These are phyloP conservation scores for Nyctanthes arbortristis DNA, from an alignment of 257 asterid genomes.

Conservation along the genomic window DNA sequence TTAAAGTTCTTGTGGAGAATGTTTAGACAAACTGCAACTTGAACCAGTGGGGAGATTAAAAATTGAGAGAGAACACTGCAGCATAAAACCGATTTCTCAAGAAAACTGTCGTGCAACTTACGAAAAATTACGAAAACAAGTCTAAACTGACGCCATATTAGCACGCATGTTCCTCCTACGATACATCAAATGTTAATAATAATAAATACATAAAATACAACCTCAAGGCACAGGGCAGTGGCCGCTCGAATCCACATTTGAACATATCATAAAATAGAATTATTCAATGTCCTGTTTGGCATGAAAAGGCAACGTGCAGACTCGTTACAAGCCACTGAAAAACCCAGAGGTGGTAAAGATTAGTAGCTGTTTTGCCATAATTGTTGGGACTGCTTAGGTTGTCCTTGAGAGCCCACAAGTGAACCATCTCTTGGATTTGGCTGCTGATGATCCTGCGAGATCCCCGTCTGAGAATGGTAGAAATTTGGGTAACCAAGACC, in stretches of 20 bases:
- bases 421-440: slow-evolving; percentile 67
- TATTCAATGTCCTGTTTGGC: slow-evolving; percentile 26
- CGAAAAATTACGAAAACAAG: slow-evolving; percentile 18
- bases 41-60: no score
- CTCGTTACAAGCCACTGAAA: slow-evolving; percentile 48
- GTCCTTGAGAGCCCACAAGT: slow-evolving; percentile 64
- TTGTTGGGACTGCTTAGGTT: slow-evolving; percentile 77
- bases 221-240: slow-evolving; percentile 51
- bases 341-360: slow-evolving; percentile 41
- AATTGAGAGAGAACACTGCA: no score
- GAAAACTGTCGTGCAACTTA: slow-evolving; percentile 20
- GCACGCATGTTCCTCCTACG: slow-evolving; percentile 53
- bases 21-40: no score
- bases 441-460: slow-evolving; percentile 72
- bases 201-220: slow-evolving; percentile 49
- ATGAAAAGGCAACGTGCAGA: slow-evolving; percentile 44
- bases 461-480: slow-evolving; percentile 72
- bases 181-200: slow-evolving; percentile 46
- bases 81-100: slow-evolving; percentile 19
- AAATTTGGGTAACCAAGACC: slow-evolving; percentile 67
- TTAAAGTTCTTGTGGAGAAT: no score
- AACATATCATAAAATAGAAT: slow-evolving; percentile 23
- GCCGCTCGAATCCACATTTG: slow-evolving; percentile 34
- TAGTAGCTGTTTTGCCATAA: slow-evolving; percentile 81
- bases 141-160: slow-evolving; percentile 49